Evolutionary conservation across 164 flowering plant species (phyloP).

Genomic region (Sextonia rubra): DNA sequence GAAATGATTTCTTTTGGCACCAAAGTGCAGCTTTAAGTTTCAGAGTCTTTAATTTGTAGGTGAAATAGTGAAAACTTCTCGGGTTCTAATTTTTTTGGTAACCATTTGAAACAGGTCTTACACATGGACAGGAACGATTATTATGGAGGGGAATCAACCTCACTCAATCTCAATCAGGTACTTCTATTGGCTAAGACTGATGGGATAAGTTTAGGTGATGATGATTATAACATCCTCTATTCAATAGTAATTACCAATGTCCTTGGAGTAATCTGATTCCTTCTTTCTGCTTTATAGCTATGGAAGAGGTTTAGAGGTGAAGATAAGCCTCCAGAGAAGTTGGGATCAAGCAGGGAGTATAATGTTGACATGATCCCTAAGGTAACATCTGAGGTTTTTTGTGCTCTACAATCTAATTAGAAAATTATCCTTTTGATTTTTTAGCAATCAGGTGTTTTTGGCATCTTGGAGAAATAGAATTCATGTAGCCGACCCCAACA

Average conservation of each 20-base stretch:
- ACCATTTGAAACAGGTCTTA: conserved; percentile 50
- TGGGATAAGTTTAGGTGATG: too few relatives aligned
- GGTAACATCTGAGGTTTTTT: conserved; percentile 28
- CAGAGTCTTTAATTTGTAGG: neutral
- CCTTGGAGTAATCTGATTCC: neutral
- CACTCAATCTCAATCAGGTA: conserved; percentile 77
- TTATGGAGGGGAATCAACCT: conserved; percentile 85
- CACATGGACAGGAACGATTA: conserved; percentile 93
- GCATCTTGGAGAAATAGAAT: too few relatives aligned
- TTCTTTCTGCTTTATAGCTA: conserved; percentile 36
- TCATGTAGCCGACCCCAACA: too few relatives aligned
- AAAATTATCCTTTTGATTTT: too few relatives aligned
- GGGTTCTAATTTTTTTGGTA: neutral
- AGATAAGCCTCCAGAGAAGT: conserved; percentile 55
- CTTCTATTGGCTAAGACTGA: neutral
- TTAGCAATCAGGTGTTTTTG: neutral
- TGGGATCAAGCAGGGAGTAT: conserved; percentile 83
- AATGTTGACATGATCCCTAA: conserved; percentile 97
- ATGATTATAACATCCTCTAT: neutral
- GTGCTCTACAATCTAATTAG: neutral
- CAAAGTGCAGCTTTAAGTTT: neutral
- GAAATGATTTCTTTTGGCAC: neutral
- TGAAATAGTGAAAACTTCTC: neutral
- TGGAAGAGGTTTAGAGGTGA: conserved; percentile 85
- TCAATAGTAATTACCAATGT: neutral